These are phyloP conservation scores for Auriscalpium orientale DNA, from an alignment of 768 basidiomycete genomes.

Conservation along the genomic window DNA sequence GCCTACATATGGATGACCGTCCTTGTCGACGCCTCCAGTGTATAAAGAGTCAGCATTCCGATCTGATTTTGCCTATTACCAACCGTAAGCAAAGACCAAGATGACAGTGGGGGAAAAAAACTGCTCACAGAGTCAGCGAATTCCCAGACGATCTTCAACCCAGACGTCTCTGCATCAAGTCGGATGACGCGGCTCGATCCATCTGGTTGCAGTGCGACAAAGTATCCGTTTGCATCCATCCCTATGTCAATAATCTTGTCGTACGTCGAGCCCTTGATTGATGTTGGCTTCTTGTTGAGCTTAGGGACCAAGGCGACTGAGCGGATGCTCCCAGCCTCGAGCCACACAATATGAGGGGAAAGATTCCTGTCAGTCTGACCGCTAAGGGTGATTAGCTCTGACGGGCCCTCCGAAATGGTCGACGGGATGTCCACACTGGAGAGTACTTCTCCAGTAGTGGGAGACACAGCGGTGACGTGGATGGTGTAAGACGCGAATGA, in stretches of 20 bases:
- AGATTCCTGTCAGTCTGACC: slow-evolving; percentile 7
- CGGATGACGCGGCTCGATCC: slow-evolving; percentile 51
- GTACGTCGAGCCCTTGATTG: slow-evolving; percentile 39
- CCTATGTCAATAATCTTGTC: slow-evolving; percentile 54
- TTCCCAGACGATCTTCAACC: slow-evolving; percentile 39
- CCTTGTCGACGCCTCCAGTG: slow-evolving; percentile 44
- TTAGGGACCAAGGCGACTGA: slow-evolving; percentile 43
- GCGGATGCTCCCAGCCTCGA: slow-evolving; percentile 43
- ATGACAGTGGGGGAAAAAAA: neutral
- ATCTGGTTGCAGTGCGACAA: slow-evolving; percentile 51
- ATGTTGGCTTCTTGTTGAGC: slow-evolving; percentile 40
- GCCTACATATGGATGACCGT: slow-evolving; percentile 47
- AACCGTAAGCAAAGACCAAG: neutral
- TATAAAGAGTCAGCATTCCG: slow-evolving; percentile 45
- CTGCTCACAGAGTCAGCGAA: slow-evolving; percentile 48
- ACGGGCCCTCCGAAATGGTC: slow-evolving; percentile 27
- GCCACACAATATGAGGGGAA: slow-evolving; percentile 40
- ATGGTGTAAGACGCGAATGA: slow-evolving; percentile 51
- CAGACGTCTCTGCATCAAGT: slow-evolving; percentile 34
- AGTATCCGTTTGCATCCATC: slow-evolving; percentile 43
- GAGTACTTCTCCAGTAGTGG: slow-evolving; percentile 45
- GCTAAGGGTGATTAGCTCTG: slow-evolving; percentile 31
- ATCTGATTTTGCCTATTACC: slow-evolving; percentile 32
- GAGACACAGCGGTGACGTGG: slow-evolving; percentile 54
- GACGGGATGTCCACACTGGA: slow-evolving; percentile 48